Percentiles rank a stretch among this genome's conserved stretches.
Evolutionary conservation across 495 filamentous ascomycete genomes (phyloP).

Genomic region (Aspergillus egyptiacus): DNA sequence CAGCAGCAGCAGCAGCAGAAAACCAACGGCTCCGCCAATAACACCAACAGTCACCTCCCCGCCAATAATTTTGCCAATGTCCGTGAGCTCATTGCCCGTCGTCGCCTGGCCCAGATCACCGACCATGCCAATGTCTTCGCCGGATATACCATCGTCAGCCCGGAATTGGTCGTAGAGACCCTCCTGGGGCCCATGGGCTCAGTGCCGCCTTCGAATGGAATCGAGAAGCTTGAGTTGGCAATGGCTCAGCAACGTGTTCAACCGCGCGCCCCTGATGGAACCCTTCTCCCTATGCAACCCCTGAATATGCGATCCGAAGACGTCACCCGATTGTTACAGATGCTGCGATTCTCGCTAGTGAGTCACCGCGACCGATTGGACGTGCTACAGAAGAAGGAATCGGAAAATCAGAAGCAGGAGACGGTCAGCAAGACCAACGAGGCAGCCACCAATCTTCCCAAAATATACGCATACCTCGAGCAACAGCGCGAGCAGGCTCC

Average conservation of each 20-base stretch:
- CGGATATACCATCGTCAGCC: slow-evolving; percentile 44
- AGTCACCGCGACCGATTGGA: slow-evolving; percentile 43
- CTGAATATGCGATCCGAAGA: slow-evolving; percentile 47
- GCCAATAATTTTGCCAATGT: slow-evolving; percentile 46
- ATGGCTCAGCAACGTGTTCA: slow-evolving; percentile 47
- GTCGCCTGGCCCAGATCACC: slow-evolving; percentile 45
- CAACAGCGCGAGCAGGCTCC: slow-evolving; percentile 38
- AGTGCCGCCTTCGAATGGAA: slow-evolving; percentile 37
- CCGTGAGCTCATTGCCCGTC: slow-evolving; percentile 44
- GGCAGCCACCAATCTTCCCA: slow-evolving; percentile 32
- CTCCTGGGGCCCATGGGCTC: slow-evolving; percentile 45
- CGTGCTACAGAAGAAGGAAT: slow-evolving; percentile 42
- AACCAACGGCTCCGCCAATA: slow-evolving; percentile 5
- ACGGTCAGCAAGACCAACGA: slow-evolving; percentile 29
- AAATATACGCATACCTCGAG: slow-evolving; percentile 42
- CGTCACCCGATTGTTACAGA: slow-evolving; percentile 40
- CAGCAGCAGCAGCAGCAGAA: slow-evolving; percentile 23
- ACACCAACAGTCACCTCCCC: slow-evolving; percentile 23
- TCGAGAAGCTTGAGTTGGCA: slow-evolving; percentile 44
- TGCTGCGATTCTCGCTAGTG: slow-evolving; percentile 45
- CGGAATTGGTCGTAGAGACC: slow-evolving; percentile 44
- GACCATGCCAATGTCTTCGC: slow-evolving; percentile 47
- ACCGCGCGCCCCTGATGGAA: slow-evolving; percentile 39
- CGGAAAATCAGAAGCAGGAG: slow-evolving; percentile 35
- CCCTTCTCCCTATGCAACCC: slow-evolving; percentile 37